These are phyloP conservation scores for Botrytis cinerea DNA, from an alignment of 2,329 filamentous ascomycete genomes.

Conservation along the genomic window DNA sequence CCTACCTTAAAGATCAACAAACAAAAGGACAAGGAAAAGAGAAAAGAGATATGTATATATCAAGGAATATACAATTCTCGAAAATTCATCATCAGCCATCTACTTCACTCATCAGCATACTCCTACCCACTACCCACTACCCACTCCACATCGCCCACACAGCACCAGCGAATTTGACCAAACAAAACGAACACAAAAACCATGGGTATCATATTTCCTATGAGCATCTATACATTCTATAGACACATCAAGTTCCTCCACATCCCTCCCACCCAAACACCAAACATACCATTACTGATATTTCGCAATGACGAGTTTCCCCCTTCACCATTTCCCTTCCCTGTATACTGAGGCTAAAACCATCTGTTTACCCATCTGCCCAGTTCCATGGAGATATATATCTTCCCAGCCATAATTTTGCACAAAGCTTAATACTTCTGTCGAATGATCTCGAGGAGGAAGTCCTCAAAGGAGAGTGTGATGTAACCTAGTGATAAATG, in stretches of 20 bases:
- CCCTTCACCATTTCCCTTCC: not conserved
- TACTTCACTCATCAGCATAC: not conserved
- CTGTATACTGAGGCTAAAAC: not conserved
- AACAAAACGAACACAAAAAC: not conserved
- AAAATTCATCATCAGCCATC: not conserved
- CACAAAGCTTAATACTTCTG: conserved; percentile 32
- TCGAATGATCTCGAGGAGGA: conserved; percentile 40
- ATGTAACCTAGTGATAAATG: conserved; percentile 57
- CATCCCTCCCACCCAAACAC: not conserved
- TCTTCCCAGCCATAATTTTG: not conserved
- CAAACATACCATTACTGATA: not conserved
- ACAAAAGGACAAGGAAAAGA: no score
- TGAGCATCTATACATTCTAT: conserved; percentile 14
- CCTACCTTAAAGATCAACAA: no score
- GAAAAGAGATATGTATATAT: not conserved
- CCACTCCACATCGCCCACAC: not conserved
- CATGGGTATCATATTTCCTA: conserved; percentile 27
- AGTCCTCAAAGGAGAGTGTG: conserved; percentile 66
- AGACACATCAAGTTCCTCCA: not conserved
- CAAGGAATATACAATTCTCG: not conserved
- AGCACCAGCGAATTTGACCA: not conserved
- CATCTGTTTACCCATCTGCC: not conserved
- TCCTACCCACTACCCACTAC: not conserved
- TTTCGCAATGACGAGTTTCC: not conserved
- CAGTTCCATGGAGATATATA: no score